A percentile compares a stretch with the other conserved stretches of the same genome.
Conservation (phyloP, 306 rosid genomes). For the Luffa aegyptiaca region DNA sequence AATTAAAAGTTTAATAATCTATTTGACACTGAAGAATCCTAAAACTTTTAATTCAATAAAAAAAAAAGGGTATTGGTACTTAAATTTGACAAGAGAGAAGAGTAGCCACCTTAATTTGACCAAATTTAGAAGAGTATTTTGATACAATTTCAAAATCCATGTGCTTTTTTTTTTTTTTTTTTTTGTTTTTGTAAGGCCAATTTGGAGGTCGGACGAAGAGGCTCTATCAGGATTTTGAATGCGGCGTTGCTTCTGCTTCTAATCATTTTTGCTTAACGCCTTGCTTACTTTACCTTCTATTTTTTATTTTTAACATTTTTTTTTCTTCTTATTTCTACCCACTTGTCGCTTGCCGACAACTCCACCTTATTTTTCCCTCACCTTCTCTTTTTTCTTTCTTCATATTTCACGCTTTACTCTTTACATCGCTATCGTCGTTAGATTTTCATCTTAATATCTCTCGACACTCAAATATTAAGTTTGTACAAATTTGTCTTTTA, state of each 20-base stretch:
- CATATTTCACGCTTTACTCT: too few species aligned
- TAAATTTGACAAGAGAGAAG: not conserved
- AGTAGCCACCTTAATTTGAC: not conserved
- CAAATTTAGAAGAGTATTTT: not conserved
- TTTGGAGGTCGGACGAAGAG: not conserved
- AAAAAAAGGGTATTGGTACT: too few species aligned
- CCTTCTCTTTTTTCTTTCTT: not conserved
- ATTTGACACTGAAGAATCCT: too few species aligned
- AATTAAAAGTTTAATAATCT: too few species aligned
- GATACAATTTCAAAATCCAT: not conserved
- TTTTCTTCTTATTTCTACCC: not conserved
- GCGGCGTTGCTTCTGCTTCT: not conserved
- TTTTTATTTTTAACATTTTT: not conserved
- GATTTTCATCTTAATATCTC: too few species aligned
- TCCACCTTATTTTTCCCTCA: not conserved
- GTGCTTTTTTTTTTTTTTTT: not conserved
- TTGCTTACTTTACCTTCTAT: not conserved
- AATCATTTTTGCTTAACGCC: not conserved
- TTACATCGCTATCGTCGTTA: too few species aligned
- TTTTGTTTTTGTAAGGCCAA: too few species aligned
- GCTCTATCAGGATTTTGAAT: not conserved
- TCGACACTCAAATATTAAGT: too few species aligned
- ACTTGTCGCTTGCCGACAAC: not conserved
- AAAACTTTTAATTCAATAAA: too few species aligned
- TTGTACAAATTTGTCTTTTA: too few species aligned